Percentiles rank a stretch among this genome's conserved stretches.
phyloP scores from a whole-genome alignment of 306 rosid species.

The Psophocarpus tetragonolobus region DNA sequence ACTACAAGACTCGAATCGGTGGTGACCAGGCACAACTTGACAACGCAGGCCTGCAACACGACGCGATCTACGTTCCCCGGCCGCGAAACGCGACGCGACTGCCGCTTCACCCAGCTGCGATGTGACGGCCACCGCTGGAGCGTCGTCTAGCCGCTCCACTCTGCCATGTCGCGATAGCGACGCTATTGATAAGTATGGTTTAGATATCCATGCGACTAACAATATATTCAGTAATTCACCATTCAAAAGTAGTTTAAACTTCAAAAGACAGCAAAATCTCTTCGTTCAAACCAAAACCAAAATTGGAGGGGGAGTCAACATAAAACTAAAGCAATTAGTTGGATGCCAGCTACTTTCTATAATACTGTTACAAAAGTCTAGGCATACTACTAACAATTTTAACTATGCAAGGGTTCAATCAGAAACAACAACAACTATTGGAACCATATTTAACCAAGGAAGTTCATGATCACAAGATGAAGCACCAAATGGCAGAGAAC shows the following conservation, averaged over 20 bases:
- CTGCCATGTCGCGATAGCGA: too few species aligned
- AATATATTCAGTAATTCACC: too few species aligned
- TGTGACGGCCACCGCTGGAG: too few species aligned
- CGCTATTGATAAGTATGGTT: too few species aligned
- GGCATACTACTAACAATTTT: background rate
- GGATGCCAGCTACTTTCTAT: background rate
- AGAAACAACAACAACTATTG: slow-evolving; percentile 7
- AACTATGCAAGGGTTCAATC: slow-evolving; percentile 1
- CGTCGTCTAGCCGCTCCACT: too few species aligned
- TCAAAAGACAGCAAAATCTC: slow-evolving; percentile 2
- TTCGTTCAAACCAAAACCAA: slow-evolving; percentile 2
- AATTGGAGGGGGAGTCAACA: background rate
- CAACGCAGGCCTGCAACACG: too few species aligned
- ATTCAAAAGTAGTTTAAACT: background rate
- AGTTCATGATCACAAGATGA: slow-evolving; percentile 92
- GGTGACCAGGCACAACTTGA: too few species aligned
- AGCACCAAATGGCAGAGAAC: slow-evolving; percentile 97
- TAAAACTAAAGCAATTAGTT: slow-evolving; percentile 9
- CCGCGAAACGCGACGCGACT: too few species aligned
- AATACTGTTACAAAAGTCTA: slow-evolving; percentile 12
- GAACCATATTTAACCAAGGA: slow-evolving; percentile 65
- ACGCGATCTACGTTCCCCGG: too few species aligned
- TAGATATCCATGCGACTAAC: too few species aligned
- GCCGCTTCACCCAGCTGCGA: too few species aligned
- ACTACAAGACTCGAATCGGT: too few species aligned